phyloP scores from a whole-genome alignment of 2,329 filamentous ascomycete species.

The Diaporthe velutina region DNA sequence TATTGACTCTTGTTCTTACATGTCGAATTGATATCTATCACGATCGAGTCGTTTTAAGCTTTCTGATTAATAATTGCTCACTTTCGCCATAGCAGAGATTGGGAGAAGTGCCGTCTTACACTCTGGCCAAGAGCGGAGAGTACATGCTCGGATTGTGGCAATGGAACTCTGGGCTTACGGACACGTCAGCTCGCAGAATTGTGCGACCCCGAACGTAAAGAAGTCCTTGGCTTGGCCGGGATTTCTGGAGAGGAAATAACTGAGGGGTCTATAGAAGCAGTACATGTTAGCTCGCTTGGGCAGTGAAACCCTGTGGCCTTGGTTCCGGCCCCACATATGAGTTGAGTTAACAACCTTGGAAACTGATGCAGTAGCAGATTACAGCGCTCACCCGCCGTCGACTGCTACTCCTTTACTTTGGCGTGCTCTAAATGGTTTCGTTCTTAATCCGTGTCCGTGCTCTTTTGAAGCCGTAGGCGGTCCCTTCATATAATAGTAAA shows the following conservation, averaged over 20 bases:
- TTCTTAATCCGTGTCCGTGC: no score
- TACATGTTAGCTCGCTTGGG: neutral
- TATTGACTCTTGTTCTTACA: neutral
- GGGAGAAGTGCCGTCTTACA: neutral
- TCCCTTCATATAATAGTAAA: no score
- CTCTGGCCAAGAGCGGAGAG: neutral
- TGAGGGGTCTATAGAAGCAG: neutral
- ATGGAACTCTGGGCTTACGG: neutral
- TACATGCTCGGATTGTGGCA: neutral
- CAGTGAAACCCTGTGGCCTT: neutral
- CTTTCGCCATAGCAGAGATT: neutral
- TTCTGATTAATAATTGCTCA: neutral
- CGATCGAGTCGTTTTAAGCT: neutral
- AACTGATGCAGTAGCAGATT: neutral
- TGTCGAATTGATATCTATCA: no score
- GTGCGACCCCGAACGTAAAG: neutral
- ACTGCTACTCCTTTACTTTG: neutral
- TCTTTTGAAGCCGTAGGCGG: no score
- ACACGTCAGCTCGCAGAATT: neutral
- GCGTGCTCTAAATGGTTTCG: no score
- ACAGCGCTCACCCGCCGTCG: neutral
- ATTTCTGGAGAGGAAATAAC: neutral
- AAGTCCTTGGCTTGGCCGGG: neutral
- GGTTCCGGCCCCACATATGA: no score
- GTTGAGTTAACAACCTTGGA: neutral